Base-by-base conservation (phyloP, 345 rosid species). In the Psidium guajava region DNA sequence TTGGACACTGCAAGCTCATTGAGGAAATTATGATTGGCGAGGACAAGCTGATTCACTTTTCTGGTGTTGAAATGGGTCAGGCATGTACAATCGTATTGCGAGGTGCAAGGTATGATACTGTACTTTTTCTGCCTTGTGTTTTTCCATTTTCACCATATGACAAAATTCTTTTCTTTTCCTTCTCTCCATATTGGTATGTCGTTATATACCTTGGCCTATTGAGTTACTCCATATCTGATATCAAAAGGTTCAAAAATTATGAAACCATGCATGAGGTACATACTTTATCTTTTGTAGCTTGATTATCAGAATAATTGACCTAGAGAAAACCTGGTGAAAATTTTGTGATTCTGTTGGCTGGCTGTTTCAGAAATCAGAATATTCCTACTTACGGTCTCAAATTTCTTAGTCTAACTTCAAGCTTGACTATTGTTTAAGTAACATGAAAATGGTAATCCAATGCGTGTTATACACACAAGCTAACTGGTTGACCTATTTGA, bases 21-120 rank as follows among this genome's bases (percentile, higher is more conserved):
- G 98, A 97, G 88, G 99, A 97, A 89, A 95, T 97, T 85, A 97
- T 97, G 99, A 97, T 97, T 89, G 99, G 99, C n/a, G 98, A 97
- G 86, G 99, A 97, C 89, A 97, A 93, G 93, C 88, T 96, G 91
- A 97, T 97, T 89, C 98, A 95, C 88, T 96, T 97, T 89, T 97
- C 99, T 84, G 98, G 99, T 83, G 97, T 94, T 87, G 99, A 83
- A 91, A 87, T 97, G 95, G 99, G 99, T 28, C 98, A 97, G 90
- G 98, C 99, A 84, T 97, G 99, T 83, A 94, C 99, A 5, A 95
- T 96, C 51, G 98, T 97, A 58, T 89, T 97, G 84, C 89, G 99
- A 91, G 99, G 99, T 49, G 96, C 98, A 87, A 97, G 99, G 98
- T 95, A 90, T 0, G 40, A 11, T 47, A 69, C 36, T 44, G 6